A percentile compares a stretch with the other conserved stretches of the same genome.
These are phyloP conservation scores for Aspergillus tamarii DNA, from an alignment of 2,329 filamentous ascomycete species.

Conservation along the genomic window DNA sequence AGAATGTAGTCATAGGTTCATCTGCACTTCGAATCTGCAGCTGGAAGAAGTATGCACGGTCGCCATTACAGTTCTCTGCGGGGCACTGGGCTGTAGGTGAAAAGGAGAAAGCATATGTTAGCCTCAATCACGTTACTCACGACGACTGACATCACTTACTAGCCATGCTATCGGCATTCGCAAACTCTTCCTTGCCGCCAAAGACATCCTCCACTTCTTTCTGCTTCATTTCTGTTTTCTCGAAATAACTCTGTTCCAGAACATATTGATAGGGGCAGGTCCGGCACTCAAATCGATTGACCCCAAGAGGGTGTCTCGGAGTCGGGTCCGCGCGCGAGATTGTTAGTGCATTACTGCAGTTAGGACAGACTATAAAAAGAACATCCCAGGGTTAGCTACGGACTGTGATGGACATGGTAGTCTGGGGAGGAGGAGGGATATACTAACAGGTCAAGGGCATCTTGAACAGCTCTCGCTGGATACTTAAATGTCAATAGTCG, in stretches of 20 bases:
- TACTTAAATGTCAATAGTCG: neutral
- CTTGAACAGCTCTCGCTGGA: slow-evolving; percentile 13
- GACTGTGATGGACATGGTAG: neutral
- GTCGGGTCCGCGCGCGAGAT: slow-evolving; percentile 46
- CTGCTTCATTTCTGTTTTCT: slow-evolving; percentile 76
- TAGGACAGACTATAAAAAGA: slow-evolving; percentile 48
- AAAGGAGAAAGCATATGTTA: slow-evolving; percentile 18
- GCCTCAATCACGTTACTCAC: slow-evolving; percentile 7
- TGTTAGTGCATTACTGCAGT: slow-evolving; percentile 54
- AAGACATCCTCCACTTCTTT: slow-evolving; percentile 90
- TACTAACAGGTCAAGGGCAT: slow-evolving; percentile 46
- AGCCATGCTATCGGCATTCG: slow-evolving; percentile 82
- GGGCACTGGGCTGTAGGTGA: slow-evolving; percentile 71
- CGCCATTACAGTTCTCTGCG: slow-evolving; percentile 76
- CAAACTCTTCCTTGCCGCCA: slow-evolving; percentile 84
- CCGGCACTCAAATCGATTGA: slow-evolving; percentile 90
- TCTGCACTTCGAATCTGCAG: slow-evolving; percentile 97
- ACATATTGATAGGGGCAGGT: slow-evolving; percentile 92
- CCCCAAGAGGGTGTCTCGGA: slow-evolving; percentile 43
- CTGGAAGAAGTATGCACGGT: slow-evolving; percentile 91
- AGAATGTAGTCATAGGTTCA: slow-evolving; percentile 98
- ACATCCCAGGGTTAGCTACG: slow-evolving; percentile 21
- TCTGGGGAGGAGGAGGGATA: neutral
- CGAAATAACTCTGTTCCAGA: slow-evolving; percentile 78
- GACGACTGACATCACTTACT: slow-evolving; percentile 44